Percentiles rank a stretch among this genome's conserved stretches.
phyloP scores from a whole-genome alignment of 1,284 basidiomycete species.

The Papiliotrema terrestris region DNA sequence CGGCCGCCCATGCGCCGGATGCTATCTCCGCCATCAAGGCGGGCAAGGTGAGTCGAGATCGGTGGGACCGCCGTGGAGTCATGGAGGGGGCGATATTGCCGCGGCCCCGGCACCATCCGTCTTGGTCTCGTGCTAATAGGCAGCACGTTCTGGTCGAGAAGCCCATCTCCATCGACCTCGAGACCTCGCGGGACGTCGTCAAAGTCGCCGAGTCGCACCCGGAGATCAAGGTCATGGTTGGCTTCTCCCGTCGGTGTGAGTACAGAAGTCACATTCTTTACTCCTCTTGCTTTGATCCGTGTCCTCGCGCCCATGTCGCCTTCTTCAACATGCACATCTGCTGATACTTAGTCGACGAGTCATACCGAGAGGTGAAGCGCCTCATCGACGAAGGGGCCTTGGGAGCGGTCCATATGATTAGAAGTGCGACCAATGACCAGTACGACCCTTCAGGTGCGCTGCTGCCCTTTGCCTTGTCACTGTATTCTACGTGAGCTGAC shows the following conservation, averaged over 20 bases:
- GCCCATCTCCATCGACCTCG: conserved; percentile 36
- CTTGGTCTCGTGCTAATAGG: no score
- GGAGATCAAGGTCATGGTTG: conserved; percentile 35
- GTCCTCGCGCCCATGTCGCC: no score
- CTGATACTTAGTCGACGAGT: conserved; percentile 36
- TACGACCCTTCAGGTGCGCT: conserved; percentile 19
- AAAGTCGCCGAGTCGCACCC: conserved; percentile 19
- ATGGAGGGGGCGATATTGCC: background rate
- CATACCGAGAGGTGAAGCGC: conserved; percentile 17
- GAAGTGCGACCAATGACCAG: conserved; percentile 29
- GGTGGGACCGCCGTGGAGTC: background rate
- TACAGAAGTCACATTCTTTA: no score
- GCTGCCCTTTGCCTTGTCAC: background rate
- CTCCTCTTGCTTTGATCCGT: no score
- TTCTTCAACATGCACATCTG: no score
- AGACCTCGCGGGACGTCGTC: conserved; percentile 22
- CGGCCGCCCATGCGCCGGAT: conserved; percentile 22
- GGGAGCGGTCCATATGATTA: conserved; percentile 25
- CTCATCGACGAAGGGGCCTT: conserved; percentile 19
- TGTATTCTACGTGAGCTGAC: background rate
- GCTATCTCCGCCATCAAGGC: conserved; percentile 17
- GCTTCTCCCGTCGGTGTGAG: conserved; percentile 35
- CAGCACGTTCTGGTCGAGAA: conserved; percentile 40
- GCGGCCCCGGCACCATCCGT: no score
- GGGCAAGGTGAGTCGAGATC: conserved; percentile 10